Percentiles rank a stretch among this genome's conserved stretches.
These are phyloP conservation scores for Funneliformis geosporum DNA, from an alignment of 192 early-diverging fungal genomes.

Conservation along the genomic window DNA sequence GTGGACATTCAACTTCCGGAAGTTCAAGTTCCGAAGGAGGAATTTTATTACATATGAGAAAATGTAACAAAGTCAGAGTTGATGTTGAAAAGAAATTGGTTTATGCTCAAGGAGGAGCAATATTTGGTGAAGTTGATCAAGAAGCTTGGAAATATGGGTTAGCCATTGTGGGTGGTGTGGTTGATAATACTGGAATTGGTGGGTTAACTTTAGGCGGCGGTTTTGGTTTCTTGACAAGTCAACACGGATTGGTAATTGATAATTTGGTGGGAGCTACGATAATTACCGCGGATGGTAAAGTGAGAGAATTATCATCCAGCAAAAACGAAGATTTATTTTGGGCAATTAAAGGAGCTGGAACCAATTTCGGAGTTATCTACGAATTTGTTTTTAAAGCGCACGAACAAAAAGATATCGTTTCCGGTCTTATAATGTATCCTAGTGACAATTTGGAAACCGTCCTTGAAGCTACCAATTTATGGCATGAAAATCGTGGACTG, in stretches of 20 bases:
- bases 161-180: slow-evolving; percentile 32
- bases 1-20: slow-evolving; percentile 40
- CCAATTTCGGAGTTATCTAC: slow-evolving; percentile 29
- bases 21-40: slow-evolving; percentile 34
- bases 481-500: not conserved
- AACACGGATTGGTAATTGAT: slow-evolving; percentile 42
- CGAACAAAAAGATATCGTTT: slow-evolving; percentile 27
- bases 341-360: slow-evolving; percentile 53
- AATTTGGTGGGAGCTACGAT: slow-evolving; percentile 44
- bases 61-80: slow-evolving; percentile 30
- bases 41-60: slow-evolving; percentile 36
- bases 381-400: slow-evolving; percentile 37
- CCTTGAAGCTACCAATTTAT: slow-evolving; percentile 36
- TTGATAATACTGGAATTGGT: slow-evolving; percentile 45
- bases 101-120: slow-evolving; percentile 45
- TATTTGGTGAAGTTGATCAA: slow-evolving; percentile 33
- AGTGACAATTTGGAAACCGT: slow-evolving; percentile 27
- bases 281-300: slow-evolving; percentile 45
- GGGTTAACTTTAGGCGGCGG: slow-evolving; percentile 47
- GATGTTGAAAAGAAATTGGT: slow-evolving; percentile 37
- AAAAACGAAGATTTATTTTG: slow-evolving; percentile 49
- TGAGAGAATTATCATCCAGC: slow-evolving; percentile 32
- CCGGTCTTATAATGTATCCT: slow-evolving; percentile 21
- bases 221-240: slow-evolving; percentile 44
- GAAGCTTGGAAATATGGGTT: slow-evolving; percentile 37